These are phyloP conservation scores for Smallanthus sonchifolius DNA, from an alignment of 129 eudicot species.

Conservation along the genomic window DNA sequence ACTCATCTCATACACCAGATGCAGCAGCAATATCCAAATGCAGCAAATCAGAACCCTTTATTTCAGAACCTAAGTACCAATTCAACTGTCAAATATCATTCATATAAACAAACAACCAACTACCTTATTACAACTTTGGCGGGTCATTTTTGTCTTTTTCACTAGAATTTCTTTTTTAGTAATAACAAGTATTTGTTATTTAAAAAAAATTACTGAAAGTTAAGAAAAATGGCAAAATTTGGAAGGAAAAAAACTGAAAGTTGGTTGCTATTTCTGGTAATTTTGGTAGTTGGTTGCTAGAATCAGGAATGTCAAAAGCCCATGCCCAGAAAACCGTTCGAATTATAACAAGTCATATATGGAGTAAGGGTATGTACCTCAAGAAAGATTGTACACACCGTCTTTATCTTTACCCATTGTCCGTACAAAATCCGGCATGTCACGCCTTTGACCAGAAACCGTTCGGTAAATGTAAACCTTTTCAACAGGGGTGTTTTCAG, in stretches of 20 bases:
- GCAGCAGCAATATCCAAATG: conserved; percentile 15
- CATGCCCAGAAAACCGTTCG: background rate
- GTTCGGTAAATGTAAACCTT: conserved; percentile 80
- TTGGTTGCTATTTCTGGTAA: background rate
- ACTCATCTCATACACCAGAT: conserved; percentile 10
- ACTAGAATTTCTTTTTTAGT: background rate
- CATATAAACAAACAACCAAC: too few relatives aligned
- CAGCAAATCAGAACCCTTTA: conserved; percentile 26
- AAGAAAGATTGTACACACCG: conserved; percentile 22
- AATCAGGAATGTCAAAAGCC: background rate
- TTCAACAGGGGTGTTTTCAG: conserved; percentile 66
- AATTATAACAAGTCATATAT: conserved; percentile 3
- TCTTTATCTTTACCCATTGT: conserved; percentile 58
- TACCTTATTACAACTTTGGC: background rate
- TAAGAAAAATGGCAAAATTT: background rate
- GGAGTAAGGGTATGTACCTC: conserved; percentile 22
- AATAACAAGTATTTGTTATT: background rate
- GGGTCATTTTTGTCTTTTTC: background rate
- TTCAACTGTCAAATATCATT: too few relatives aligned
- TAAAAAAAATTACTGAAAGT: background rate
- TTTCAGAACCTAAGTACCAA: conserved; percentile 13
- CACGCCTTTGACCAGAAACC: conserved; percentile 75
- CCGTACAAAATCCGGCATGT: conserved; percentile 74
- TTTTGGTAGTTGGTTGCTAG: background rate
- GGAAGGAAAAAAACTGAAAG: background rate